These are phyloP conservation scores for Rhynchosporium graminicola DNA, from an alignment of 2,329 filamentous ascomycete genomes.

Conservation along the genomic window DNA sequence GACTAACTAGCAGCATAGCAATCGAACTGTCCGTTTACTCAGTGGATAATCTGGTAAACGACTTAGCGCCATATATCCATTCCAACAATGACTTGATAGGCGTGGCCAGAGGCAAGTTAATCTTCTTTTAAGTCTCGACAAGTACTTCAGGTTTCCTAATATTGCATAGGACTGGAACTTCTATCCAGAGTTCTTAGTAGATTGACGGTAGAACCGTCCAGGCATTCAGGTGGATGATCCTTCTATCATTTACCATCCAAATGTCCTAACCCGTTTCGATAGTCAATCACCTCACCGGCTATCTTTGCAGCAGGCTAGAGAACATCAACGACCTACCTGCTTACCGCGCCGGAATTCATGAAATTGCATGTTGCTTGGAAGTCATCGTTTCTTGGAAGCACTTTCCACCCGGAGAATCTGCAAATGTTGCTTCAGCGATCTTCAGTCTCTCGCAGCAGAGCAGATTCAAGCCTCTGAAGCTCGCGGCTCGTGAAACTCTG, in stretches of 20 bases:
- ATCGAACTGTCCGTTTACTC: slow-evolving; percentile 24
- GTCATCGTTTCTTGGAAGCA: slow-evolving; percentile 22
- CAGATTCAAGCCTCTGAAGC: slow-evolving; percentile 27
- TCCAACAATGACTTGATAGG: slow-evolving; percentile 25
- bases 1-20: slow-evolving; percentile 19
- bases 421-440: slow-evolving; percentile 25
- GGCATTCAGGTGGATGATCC: slow-evolving; percentile 26
- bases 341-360: slow-evolving; percentile 30
- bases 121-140: neutral
- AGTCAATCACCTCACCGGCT: slow-evolving; percentile 32
- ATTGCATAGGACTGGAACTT: slow-evolving; percentile 23
- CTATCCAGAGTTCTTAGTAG: slow-evolving; percentile 26
- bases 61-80: slow-evolving; percentile 28
- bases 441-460: slow-evolving; percentile 24
- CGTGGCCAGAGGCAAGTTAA: slow-evolving; percentile 28
- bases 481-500: slow-evolving; percentile 29
- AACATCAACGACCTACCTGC: slow-evolving; percentile 22
- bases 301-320: slow-evolving; percentile 25
- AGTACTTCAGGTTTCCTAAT: slow-evolving; percentile 12
- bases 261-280: slow-evolving; percentile 11
- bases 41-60: slow-evolving; percentile 24
- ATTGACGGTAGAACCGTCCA: slow-evolving; percentile 21
- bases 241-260: neutral
- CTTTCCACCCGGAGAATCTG: slow-evolving; percentile 29
- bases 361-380: slow-evolving; percentile 24